A percentile compares a stretch with the other conserved stretches of the same genome.
Evolutionary conservation across 495 filamentous ascomycete species (phyloP).

Genomic region (Acidiella bohemica): DNA sequence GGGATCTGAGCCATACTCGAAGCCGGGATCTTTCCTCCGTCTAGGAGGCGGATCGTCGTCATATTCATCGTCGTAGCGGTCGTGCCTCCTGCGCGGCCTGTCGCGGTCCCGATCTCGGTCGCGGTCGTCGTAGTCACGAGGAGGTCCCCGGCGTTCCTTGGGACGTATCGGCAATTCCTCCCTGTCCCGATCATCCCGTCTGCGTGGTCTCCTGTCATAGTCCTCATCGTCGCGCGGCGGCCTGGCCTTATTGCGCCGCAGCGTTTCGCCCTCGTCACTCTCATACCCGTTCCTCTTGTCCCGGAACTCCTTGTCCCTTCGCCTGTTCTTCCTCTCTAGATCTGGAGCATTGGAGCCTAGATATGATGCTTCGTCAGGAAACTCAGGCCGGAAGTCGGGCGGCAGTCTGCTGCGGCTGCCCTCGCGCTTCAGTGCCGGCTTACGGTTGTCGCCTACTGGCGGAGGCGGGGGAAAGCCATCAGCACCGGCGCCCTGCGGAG

Average conservation of each 20-base stretch:
- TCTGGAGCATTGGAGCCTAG: slow-evolving; percentile 19
- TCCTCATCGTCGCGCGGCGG: slow-evolving; percentile 1
- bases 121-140: slow-evolving; percentile 5
- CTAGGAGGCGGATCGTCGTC: slow-evolving; percentile 10
- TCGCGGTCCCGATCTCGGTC: slow-evolving; percentile 6
- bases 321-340: slow-evolving; percentile 17
- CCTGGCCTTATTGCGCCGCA: slow-evolving; percentile 4
- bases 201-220: not conserved
- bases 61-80: slow-evolving; percentile 6
- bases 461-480: slow-evolving; percentile 13
- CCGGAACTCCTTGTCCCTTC: slow-evolving; percentile 17
- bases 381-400: slow-evolving; percentile 10
- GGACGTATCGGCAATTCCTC: not conserved
- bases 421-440: slow-evolving; percentile 15
- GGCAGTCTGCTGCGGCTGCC: slow-evolving; percentile 15
- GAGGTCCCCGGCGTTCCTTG: not conserved
- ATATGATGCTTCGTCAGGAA: slow-evolving; percentile 21
- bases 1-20: slow-evolving; percentile 18
- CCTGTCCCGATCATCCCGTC: slow-evolving; percentile 1
- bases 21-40: not conserved
- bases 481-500: not conserved
- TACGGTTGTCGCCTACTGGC: slow-evolving; percentile 15
- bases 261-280: slow-evolving; percentile 21
- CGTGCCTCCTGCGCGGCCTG: not conserved
- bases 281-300: slow-evolving; percentile 22